A percentile compares a stretch with the other conserved stretches of the same genome.
Evolutionary conservation across 257 asterid species (phyloP).

Genomic region (Solanum bulbocastanum): DNA sequence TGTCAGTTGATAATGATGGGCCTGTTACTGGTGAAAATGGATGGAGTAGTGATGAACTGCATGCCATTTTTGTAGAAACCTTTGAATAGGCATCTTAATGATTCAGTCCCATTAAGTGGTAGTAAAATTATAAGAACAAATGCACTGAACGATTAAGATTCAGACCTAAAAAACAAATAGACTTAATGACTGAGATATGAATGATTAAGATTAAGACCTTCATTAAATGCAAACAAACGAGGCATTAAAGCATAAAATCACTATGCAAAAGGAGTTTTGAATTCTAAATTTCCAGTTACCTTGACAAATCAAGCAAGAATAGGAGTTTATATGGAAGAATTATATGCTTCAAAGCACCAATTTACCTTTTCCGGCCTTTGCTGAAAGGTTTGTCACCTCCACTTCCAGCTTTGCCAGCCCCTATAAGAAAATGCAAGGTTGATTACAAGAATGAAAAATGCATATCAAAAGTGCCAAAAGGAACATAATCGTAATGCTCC

Average conservation of each 20-base stretch:
- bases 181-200: neutral
- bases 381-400: conserved; percentile 98
- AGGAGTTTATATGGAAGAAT: neutral
- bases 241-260: neutral
- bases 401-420: conserved; percentile 92
- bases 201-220: neutral
- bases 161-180: neutral
- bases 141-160: neutral
- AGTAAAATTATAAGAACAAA: neutral
- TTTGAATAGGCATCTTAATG: neutral
- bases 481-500: neutral
- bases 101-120: neutral
- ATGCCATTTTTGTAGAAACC: neutral
- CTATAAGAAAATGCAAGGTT: conserved; percentile 26
- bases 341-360: neutral
- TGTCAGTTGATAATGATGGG: neutral
- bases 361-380: conserved; percentile 99
- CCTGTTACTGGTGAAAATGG: neutral
- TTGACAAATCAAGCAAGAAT: neutral
- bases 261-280: neutral
- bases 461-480: neutral
- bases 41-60: neutral
- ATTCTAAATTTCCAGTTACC: neutral
- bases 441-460: neutral
- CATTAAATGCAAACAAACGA: neutral